Conservation (phyloP, 2,329 filamentous ascomycete species). For the Trichoderma sp. region DNA sequence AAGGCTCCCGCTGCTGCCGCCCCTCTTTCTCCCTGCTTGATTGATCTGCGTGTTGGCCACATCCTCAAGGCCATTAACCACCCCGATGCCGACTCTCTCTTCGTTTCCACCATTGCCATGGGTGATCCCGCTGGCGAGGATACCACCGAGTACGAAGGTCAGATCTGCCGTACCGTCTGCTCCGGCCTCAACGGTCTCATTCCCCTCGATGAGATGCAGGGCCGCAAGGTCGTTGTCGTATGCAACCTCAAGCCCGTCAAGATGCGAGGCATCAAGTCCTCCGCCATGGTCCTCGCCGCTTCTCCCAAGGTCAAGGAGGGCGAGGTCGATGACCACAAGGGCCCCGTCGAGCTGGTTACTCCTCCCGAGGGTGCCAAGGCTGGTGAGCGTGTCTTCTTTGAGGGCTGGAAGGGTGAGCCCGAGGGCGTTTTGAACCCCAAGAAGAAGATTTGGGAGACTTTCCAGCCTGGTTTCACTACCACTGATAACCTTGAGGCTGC, state of each 20-base stretch:
- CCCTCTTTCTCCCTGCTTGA: slow-evolving; percentile 76
- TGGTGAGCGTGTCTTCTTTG: slow-evolving; percentile 86
- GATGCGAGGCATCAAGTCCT: slow-evolving; percentile 82
- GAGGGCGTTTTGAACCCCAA: slow-evolving; percentile 95
- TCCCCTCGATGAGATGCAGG: slow-evolving; percentile 94
- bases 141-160: slow-evolving; percentile 85
- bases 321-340: slow-evolving; percentile 79
- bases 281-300: slow-evolving; percentile 90
- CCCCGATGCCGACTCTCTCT: slow-evolving; percentile 94
- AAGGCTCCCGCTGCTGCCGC: slow-evolving; percentile 67
- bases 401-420: slow-evolving; percentile 90
- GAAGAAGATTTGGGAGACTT: slow-evolving; percentile 98
- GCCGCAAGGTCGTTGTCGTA: slow-evolving; percentile 89
- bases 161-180: slow-evolving; percentile 91
- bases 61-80: slow-evolving; percentile 95
- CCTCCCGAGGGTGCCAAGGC: slow-evolving; percentile 76
- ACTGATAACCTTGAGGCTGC: slow-evolving; percentile 76
- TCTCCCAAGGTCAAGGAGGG: slow-evolving; percentile 81
- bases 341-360: slow-evolving; percentile 86
- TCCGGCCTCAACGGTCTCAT: slow-evolving; percentile 92
- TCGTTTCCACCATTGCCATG: slow-evolving; percentile 91
- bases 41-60: slow-evolving; percentile 94
- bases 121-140: slow-evolving; percentile 87
- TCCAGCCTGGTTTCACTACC: slow-evolving; percentile 95
- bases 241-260: slow-evolving; percentile 99